Evolutionary conservation across 2,329 filamentous ascomycete genomes (phyloP), one percentile per base, ranked within the genome.

Genomic region (Epichloe typhina): DNA sequence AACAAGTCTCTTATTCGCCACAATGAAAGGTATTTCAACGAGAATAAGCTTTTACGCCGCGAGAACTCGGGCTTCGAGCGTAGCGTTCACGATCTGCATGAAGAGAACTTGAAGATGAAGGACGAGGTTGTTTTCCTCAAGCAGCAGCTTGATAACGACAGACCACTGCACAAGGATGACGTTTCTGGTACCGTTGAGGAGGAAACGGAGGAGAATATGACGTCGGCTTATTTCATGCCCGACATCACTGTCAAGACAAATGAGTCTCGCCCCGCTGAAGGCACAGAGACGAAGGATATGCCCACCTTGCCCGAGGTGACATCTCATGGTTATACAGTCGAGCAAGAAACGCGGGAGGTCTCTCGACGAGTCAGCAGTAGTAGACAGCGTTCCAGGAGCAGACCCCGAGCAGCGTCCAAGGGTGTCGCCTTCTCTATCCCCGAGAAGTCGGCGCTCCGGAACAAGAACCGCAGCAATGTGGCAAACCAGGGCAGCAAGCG

Each of bases 151-250:
- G 66, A 73, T 38, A 66, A 71, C 50, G 68, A 63, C 50, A 67
- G 69, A 17, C 67, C 67, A 1, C 55, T 62, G 23, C 62, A 64
- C 26, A 67, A 69, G 56, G 62, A 66, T 3, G 63, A 71, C 50
- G 59, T 67, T 13, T 60, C 65, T 39, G 63, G 58, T 13, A 62
- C 59, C 12, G 56, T 66, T 2, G 65, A 68, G 4, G 65, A 68
- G 1, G 63, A 66, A 50, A 67, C 64, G 7, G 70, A 71, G 46
- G 74, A 78, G 39, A 76, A 78, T 55, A 77, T 79, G 72, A 79
- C 76, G 0, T 80, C 77, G 5, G 76, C 74, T 3, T 74, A 79
- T 57, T 77, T 80, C 56, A 67, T 80, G 51, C 75, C 77, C 21
- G 77, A 80, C 54, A 79, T 79, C 54, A 80, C 76, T 2, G 67